Conservation (phyloP, 305 asterid genomes). For the Fraxinus paxiana region DNA sequence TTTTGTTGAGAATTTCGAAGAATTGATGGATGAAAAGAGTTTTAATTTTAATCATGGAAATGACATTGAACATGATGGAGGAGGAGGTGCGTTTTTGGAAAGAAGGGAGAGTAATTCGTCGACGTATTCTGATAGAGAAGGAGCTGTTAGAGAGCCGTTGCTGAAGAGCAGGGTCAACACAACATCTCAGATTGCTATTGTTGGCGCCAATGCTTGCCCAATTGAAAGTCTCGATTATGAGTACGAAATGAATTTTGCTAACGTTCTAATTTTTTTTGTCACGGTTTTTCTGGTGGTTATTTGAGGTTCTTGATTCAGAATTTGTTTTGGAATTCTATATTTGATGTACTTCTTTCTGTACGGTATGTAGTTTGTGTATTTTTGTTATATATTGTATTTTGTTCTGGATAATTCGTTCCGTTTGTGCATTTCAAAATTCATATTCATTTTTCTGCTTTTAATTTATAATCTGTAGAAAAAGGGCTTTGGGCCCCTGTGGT, state of each 20-base stretch:
- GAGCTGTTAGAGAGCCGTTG: conserved; percentile 48
- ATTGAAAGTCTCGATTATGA: conserved; percentile 95
- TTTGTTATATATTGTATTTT: neutral
- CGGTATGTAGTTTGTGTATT: neutral
- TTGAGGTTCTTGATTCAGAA: neutral
- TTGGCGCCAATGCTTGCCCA: conserved; percentile 86
- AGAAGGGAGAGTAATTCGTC: conserved; percentile 41
- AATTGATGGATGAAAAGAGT: neutral
- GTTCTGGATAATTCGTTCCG: neutral
- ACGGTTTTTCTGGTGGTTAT: neutral
- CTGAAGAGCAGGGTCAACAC: conserved; percentile 53
- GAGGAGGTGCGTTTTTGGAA: conserved; percentile 6
- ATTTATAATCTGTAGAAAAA: neutral
- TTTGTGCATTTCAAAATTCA: neutral
- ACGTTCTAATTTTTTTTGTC: neutral
- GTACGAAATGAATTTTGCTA: conserved; percentile 33
- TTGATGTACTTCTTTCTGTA: neutral
- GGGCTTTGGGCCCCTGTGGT: neutral
- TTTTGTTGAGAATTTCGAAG: neutral
- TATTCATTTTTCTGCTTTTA: neutral
- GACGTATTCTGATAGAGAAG: conserved; percentile 34
- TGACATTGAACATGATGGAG: conserved; percentile 16
- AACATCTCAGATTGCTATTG: conserved; percentile 83
- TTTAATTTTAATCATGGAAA: neutral
- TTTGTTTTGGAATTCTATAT: conserved; percentile 3